phyloP scores from a whole-genome alignment of 78 protist species.

The Dictyostelium purpureum region DNA sequence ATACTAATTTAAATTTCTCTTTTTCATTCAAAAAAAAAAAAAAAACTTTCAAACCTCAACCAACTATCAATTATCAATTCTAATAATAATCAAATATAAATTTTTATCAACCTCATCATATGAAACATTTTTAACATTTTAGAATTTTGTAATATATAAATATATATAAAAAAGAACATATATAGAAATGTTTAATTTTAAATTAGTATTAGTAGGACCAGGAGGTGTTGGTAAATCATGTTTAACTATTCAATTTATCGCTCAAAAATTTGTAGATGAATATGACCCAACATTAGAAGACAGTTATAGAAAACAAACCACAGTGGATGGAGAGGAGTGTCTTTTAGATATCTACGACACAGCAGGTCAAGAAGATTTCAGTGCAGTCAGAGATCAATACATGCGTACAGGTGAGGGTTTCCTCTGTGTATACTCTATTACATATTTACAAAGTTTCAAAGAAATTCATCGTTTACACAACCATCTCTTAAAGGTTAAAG shows the following conservation, averaged over 20 bases:
- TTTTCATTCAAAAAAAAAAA: background rate
- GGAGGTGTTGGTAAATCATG: slow-evolving; percentile 83
- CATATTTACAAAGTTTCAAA: slow-evolving; percentile 64
- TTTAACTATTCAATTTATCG: slow-evolving; percentile 76
- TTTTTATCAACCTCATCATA: no score
- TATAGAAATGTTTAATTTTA: slow-evolving; percentile 46
- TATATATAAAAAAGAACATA: background rate
- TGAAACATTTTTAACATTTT: no score
- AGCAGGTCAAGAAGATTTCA: slow-evolving; percentile 92
- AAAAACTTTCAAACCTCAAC: background rate
- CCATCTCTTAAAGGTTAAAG: slow-evolving; percentile 72
- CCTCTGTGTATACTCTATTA: slow-evolving; percentile 75
- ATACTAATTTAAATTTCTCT: no score
- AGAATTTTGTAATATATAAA: no score
- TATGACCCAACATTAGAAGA: slow-evolving; percentile 83
- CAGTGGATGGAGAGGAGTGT: slow-evolving; percentile 75
- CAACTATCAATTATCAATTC: no score
- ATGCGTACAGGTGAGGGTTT: slow-evolving; percentile 85
- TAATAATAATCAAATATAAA: no score
- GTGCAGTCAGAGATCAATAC: slow-evolving; percentile 74
- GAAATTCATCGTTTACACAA: slow-evolving; percentile 61
- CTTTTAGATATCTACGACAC: slow-evolving; percentile 89
- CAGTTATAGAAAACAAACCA: slow-evolving; percentile 69
- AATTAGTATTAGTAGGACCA: slow-evolving; percentile 77
- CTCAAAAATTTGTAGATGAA: slow-evolving; percentile 81